phyloP scores from a whole-genome alignment of 805 yeast species.

The Candida morakotiae region DNA sequence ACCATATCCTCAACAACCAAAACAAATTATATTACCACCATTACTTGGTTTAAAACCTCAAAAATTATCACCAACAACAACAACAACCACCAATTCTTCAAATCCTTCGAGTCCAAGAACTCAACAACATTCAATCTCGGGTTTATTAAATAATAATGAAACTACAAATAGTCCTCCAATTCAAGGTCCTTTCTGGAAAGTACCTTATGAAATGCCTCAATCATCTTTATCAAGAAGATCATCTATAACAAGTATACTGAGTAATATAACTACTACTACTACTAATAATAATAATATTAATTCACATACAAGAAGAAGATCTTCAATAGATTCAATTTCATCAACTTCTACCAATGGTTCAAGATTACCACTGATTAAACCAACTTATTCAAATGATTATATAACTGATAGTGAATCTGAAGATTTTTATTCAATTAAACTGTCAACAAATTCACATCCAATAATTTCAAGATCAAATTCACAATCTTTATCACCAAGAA shows the following conservation, averaged over 20 bases:
- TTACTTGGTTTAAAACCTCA: conserved; percentile 14
- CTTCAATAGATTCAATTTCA: conserved; percentile 47
- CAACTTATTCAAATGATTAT: conserved; percentile 20
- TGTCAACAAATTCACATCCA: conserved; percentile 9
- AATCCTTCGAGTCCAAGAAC: conserved; percentile 16
- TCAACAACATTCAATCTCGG: conserved; percentile 6
- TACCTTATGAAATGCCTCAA: conserved; percentile 54
- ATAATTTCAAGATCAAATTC: conserved; percentile 12
- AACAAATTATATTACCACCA: conserved; percentile 28
- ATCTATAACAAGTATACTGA: conserved; percentile 5
- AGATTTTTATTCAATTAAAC: conserved; percentile 26
- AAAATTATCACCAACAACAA: conserved; percentile 6
- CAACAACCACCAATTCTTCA: conserved; percentile 3
- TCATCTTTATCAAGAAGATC: conserved; percentile 7
- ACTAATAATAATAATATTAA: neutral
- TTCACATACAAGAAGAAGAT: conserved; percentile 27
- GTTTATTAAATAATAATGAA: conserved; percentile 6
- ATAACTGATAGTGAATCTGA: conserved; percentile 30
- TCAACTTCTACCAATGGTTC: conserved; percentile 42
- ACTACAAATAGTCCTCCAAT: conserved; percentile 24
- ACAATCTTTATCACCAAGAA: conserved; percentile 26
- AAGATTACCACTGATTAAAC: conserved; percentile 27
- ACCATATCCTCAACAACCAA: conserved; percentile 5
- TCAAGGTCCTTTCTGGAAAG: conserved; percentile 57
- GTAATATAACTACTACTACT: too few relatives aligned